Percentiles rank a stretch among this genome's conserved stretches.
These are phyloP conservation scores for Eutrema salsugineum DNA, from an alignment of 441 rosid species.

Conservation along the genomic window DNA sequence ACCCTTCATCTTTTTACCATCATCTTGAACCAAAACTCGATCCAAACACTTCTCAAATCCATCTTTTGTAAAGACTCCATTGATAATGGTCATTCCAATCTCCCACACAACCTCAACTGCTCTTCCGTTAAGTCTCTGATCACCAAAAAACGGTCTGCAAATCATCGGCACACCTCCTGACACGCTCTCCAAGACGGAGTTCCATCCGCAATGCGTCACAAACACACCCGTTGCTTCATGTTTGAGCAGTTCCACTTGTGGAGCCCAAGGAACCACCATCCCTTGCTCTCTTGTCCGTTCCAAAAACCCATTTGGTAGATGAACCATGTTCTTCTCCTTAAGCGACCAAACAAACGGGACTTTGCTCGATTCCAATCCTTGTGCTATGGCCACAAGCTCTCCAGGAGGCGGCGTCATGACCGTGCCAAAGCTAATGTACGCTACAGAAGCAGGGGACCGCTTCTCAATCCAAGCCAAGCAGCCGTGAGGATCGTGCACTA, in stretches of 20 bases:
- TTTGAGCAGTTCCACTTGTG: constrained; percentile 42
- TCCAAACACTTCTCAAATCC: constrained; percentile 39
- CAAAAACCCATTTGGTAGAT: constrained; percentile 42
- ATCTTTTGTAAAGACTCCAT: constrained; percentile 38
- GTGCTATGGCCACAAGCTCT: constrained; percentile 49
- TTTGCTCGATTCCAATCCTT: constrained; percentile 41
- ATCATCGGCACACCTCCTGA: constrained; percentile 65
- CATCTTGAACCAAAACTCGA: constrained; percentile 33
- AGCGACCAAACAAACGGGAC: constrained; percentile 62
- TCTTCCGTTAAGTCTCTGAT: constrained; percentile 46
- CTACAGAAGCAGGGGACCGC: constrained; percentile 38
- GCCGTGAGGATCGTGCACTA: constrained; percentile 24
- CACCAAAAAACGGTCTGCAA: constrained; percentile 64
- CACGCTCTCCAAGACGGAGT: constrained; percentile 61
- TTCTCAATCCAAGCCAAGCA: constrained; percentile 55
- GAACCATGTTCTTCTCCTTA: constrained; percentile 14
- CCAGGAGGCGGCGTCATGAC: constrained; percentile 35
- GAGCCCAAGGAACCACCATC: constrained; percentile 49
- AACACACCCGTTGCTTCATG: constrained; percentile 43
- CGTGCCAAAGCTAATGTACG: constrained; percentile 59
- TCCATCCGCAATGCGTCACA: constrained; percentile 61
- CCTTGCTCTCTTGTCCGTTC: constrained; percentile 40
- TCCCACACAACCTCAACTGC: constrained; percentile 50
- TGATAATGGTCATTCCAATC: constrained; percentile 41
- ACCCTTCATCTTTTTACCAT: constrained; percentile 41